These are phyloP conservation scores for Pulveroboletus frians DNA, from an alignment of 768 basidiomycete species.

Conservation along the genomic window DNA sequence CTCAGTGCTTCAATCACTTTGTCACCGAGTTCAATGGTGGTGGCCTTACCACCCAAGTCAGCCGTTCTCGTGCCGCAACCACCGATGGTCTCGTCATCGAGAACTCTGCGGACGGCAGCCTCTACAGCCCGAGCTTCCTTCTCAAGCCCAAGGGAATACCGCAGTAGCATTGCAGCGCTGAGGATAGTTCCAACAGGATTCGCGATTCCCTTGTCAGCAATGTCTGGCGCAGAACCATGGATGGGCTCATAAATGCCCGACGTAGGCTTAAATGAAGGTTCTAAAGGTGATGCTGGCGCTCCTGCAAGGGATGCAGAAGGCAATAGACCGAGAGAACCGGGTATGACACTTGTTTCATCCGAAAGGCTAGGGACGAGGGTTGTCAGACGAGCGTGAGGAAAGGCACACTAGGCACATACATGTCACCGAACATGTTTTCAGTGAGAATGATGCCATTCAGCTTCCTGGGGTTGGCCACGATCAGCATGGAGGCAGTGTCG, in stretches of 20 bases:
- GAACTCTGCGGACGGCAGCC: constrained; percentile 80
- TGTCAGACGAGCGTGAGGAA: constrained; percentile 2
- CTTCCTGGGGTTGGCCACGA: constrained; percentile 84
- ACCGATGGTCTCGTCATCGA: constrained; percentile 65
- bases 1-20: constrained; percentile 71
- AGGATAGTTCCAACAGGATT: constrained; percentile 96
- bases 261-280: constrained; percentile 66
- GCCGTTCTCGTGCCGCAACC: constrained; percentile 77
- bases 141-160: constrained; percentile 91
- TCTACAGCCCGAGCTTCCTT: constrained; percentile 83
- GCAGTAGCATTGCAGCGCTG: constrained; percentile 86
- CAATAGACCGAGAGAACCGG: constrained; percentile 91
- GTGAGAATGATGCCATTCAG: constrained; percentile 94
- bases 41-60: constrained; percentile 77
- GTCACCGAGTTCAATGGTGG: constrained; percentile 80
- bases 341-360: constrained; percentile 95
- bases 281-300: constrained; percentile 55
- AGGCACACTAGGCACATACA: constrained; percentile 50
- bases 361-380: constrained; percentile 59
- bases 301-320: constrained; percentile 96
- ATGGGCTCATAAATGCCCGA: constrained; percentile 96
- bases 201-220: constrained; percentile 89
- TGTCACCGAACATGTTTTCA: constrained; percentile 95
- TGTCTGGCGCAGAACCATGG: constrained; percentile 92
- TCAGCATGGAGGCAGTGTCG: constrained; percentile 94